Base-by-base conservation (phyloP, 768 basidiomycete species). In the Mycena latifolia region DNA sequence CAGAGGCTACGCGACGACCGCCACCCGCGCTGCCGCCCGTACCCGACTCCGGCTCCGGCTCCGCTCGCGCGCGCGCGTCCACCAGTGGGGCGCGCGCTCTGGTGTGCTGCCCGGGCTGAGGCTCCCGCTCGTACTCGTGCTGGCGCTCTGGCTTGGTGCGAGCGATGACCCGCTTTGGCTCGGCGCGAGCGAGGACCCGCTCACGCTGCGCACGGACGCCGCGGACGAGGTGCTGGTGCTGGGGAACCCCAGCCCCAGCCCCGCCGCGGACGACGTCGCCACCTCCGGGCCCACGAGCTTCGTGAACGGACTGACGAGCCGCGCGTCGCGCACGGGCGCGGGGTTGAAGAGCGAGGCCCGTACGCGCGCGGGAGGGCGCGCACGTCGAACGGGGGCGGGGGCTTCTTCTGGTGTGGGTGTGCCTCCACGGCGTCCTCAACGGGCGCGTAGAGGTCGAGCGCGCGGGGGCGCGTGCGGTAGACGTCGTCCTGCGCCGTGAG, bases 331-430 rank as follows among this genome's bases (percentile, higher is more conserved):
- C 12, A 85, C 85, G 1, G 81, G 84, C 1, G 84, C 82, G 1
- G 93, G 92, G 70, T 94, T 94, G 74, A 94, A 94, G 18, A 94
- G 75, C 3, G 86, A 3, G 89, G 84, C 0, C 90, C 89, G 65
- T 86, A 83, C 6, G 87, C 84, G 14, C 79, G 73, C 1, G 88
- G 88, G 3, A 91, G 81, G 39, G 77, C 75, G 10, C 77, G 74
- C 10, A 81, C 76, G 68, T 82, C 79, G 63, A 85, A 83, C 3
- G 75, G 70, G 2, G n/a, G 45, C 54, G 5, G 57, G 41, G 35
- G 53, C n/a, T 22, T 41, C 15, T 37, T 25, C 53, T 45, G 46
- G 25, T 52, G 66, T 56, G 29, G 51, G 27, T 28, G 46, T 8
- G 3, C 17, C 28, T 57, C 29, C 55, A 51, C 33, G 15, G 41